These are phyloP conservation scores for Tolypocladium tundrense DNA, from an alignment of 2,329 filamentous ascomycete genomes.

Conservation along the genomic window DNA sequence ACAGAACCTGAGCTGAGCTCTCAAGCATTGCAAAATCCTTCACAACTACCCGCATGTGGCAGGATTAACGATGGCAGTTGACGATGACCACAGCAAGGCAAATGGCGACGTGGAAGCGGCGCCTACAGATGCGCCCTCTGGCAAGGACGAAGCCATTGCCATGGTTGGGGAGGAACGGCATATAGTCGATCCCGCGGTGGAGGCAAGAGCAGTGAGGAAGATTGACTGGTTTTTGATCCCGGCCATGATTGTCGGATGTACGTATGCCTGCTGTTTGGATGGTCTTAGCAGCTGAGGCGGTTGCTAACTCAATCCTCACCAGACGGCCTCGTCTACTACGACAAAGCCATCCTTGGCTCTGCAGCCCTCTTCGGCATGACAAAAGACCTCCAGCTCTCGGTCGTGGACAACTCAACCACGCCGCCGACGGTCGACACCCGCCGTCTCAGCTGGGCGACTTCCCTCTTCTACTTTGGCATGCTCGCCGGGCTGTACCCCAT, in stretches of 20 bases:
- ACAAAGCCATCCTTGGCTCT: slow-evolving; percentile 61
- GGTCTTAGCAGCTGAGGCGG: no score
- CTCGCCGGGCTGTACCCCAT: slow-evolving; percentile 64
- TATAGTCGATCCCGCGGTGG: slow-evolving; percentile 42
- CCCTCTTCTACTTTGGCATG: slow-evolving; percentile 74
- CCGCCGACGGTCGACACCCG: slow-evolving; percentile 54
- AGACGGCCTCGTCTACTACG: slow-evolving; percentile 33
- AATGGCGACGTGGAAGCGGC: neutral
- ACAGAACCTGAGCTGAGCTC: neutral
- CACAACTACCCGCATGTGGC: neutral
- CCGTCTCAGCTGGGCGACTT: slow-evolving; percentile 66
- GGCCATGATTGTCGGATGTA: slow-evolving; percentile 48
- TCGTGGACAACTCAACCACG: slow-evolving; percentile 29
- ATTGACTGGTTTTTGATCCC: slow-evolving; percentile 60
- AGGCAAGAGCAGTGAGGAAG: slow-evolving; percentile 50
- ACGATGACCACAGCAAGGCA: neutral
- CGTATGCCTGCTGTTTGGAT: slow-evolving; percentile 4
- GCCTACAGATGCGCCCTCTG: neutral
- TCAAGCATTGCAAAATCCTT: neutral
- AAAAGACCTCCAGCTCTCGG: slow-evolving; percentile 48
- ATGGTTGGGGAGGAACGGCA: slow-evolving; percentile 49
- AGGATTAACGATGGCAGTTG: neutral
- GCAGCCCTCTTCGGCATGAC: slow-evolving; percentile 72
- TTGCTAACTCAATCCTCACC: neutral
- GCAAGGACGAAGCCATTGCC: slow-evolving; percentile 28